Evolutionary conservation across 2,329 filamentous ascomycete genomes (phyloP), one percentile per base, ranked within the genome.

Genomic region (Pseudocercospora fijiensis): DNA sequence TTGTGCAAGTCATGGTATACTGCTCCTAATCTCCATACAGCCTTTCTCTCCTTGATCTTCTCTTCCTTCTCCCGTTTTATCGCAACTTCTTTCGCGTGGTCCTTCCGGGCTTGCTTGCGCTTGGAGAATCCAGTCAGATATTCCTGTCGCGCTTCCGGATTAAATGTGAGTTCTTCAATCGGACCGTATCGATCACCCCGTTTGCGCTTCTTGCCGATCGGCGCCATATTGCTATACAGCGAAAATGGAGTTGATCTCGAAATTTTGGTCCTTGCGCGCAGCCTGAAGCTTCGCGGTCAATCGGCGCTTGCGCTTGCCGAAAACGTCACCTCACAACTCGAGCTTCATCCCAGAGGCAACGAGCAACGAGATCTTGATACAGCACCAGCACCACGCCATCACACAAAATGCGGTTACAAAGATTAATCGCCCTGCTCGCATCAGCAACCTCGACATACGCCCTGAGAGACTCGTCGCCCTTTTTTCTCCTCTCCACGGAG

Each of bases 41-140:
- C 88, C 76, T 88, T 90, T 71, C 94, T 84, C 62, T 89, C 81
- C 63, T 85, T 81, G 62, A 93, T 84, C 74, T 85, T 90, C 76
- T 96, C 93, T 73, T 92, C 86, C 57, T 88, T 87, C 55, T 88
- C 92, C 75, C 85, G 88, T 77, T 91, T 89, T 52, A 86, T 88
- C 3, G 91, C 91, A 70, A 90, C 83, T 70, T 95, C 92, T 74
- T 95, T 90, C 1, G 94, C 94, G 77, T 88, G 83, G 80, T 96
- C 96, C 69, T 88, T 87, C 41, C 95, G 86, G 76, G 92, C 90
- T 59, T 90, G 80, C 78, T 97, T 98, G 77, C 95, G 89, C 83
- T 98, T 99, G 82, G 94, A 93, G 79, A 99, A 99, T 2, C 95
- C 95, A 0, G 92, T 97, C 63, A 99, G 83, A 75, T 91, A 99